Evolutionary conservation across 2,329 filamentous ascomycete species (phyloP), one percentile per base, ranked within the genome.

Genomic region (Taxawa tesnikishii): DNA sequence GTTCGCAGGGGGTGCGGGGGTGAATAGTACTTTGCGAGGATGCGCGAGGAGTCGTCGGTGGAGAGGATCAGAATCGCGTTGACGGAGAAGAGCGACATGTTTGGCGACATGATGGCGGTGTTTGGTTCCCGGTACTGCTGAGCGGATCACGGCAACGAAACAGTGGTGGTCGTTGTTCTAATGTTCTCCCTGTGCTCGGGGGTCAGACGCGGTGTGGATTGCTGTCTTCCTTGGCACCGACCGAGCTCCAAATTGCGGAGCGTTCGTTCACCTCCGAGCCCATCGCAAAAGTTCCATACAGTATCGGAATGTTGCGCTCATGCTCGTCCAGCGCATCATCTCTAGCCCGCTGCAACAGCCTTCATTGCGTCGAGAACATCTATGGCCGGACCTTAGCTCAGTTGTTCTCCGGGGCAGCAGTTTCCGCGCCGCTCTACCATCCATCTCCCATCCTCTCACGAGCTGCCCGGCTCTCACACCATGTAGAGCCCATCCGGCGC

Each of bases 1-100:
- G 47, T 64, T 65, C 64, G 79, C 58, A 57, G 80, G 64, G 65
- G 59, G 53, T 83, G 79, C 38, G 78, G 79, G 42, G 76, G 68
- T 40, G 66, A 69, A 68, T 88, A 94, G 73, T 94, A 94, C 68
- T 94, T 94, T 52, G 85, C 75, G 57, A 94, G 84, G 63, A 96
- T 83, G 58, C 88, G 76, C 39, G 81, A 81, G 53, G 83, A 83
- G 58, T 96, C 88, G 61, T 94, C 84, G 39, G 79, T 78, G 50
- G 79, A 55, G 39, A 67, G 55, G 41, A 66, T 49, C 33, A 67
- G 58, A 44, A 68, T 63, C 17, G 64, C 64, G 43, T 65, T 63
- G 44, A 70, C 58, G 41, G 61, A 64, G 59, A 69, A 68, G 40
- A 70, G 62, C 29, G 65, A 66, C 46, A 70, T 62, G 32, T 67